These are phyloP conservation scores for Leptographium procerum DNA, from an alignment of 2,329 filamentous ascomycete genomes.

Conservation along the genomic window DNA sequence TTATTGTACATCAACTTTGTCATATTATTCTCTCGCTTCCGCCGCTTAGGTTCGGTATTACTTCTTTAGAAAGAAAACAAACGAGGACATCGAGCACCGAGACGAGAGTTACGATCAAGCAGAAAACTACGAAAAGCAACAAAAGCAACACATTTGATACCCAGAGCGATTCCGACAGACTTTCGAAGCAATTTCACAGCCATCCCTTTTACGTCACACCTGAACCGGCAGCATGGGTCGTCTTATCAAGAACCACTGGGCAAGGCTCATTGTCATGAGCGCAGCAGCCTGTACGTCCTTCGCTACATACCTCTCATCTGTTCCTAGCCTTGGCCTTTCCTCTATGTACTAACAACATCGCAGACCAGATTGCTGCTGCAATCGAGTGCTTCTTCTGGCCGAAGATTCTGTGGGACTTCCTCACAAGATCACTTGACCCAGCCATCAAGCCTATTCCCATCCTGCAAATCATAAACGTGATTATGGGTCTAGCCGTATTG, in stretches of 20 bases:
- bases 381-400: constrained; percentile 94
- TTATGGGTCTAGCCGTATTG: constrained; percentile 67
- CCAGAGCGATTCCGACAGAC: background rate
- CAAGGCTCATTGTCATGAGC: constrained; percentile 81
- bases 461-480: constrained; percentile 79
- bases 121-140: background rate
- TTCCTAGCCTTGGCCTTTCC: background rate
- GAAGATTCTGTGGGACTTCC: constrained; percentile 96
- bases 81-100: background rate
- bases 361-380: constrained; percentile 78
- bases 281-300: constrained; percentile 58
- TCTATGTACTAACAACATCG: constrained; percentile 4
- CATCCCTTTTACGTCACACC: background rate
- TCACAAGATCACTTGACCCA: constrained; percentile 78
- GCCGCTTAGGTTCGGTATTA: background rate
- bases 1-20: constrained; percentile 9
- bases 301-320: background rate
- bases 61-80: background rate
- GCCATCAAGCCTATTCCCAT: constrained; percentile 81
- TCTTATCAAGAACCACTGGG: constrained; percentile 99
- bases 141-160: background rate
- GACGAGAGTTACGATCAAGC: background rate
- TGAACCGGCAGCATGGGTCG: constrained; percentile 61
- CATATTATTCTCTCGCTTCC: background rate
- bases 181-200: background rate